Percentiles rank a stretch among this genome's conserved stretches.
Conservation (phyloP, 176 grass and related monocot species). For the Rhipidocladum racemiflorum region DNA sequence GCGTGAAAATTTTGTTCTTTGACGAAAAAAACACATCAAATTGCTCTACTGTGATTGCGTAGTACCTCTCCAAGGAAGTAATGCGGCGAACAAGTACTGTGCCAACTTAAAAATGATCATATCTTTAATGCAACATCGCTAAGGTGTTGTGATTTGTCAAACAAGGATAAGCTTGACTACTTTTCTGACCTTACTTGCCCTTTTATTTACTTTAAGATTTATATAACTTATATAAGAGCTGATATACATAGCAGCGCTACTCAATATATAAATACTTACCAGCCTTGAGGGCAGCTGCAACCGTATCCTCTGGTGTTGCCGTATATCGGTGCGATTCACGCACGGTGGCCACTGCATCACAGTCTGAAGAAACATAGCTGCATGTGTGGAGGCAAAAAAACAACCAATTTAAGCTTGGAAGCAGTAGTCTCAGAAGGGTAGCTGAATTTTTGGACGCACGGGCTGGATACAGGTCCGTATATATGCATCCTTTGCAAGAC, state of each 20-base stretch:
- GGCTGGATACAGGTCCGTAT: not conserved
- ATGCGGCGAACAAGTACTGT: not conserved
- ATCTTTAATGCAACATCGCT: not conserved
- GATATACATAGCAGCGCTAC: too few relatives aligned
- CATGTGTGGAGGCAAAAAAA: not conserved
- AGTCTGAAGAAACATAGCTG: constrained; percentile 74
- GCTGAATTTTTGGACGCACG: not conserved
- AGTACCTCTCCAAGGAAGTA: not conserved
- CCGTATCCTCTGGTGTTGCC: constrained; percentile 61
- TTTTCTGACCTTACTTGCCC: too few relatives aligned
- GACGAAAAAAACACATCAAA: not conserved
- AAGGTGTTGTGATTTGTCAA: too few relatives aligned
- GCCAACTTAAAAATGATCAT: not conserved
- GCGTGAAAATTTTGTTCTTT: not conserved
- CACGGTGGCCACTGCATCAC: constrained; percentile 60
- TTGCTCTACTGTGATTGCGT: not conserved
- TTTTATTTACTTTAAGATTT: too few relatives aligned
- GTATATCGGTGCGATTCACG: constrained; percentile 36
- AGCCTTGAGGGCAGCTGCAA: constrained; percentile 55
- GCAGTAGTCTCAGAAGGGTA: too few relatives aligned
- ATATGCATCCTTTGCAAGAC: not conserved
- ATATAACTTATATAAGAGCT: too few relatives aligned
- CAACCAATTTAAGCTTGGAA: not conserved
- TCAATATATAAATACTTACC: constrained; percentile 25
- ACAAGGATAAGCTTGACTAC: too few relatives aligned